Percentiles rank a stretch among this genome's conserved stretches.
Conservation (phyloP, 768 basidiomycete species). For the Candolleomyces efflorescens region DNA sequence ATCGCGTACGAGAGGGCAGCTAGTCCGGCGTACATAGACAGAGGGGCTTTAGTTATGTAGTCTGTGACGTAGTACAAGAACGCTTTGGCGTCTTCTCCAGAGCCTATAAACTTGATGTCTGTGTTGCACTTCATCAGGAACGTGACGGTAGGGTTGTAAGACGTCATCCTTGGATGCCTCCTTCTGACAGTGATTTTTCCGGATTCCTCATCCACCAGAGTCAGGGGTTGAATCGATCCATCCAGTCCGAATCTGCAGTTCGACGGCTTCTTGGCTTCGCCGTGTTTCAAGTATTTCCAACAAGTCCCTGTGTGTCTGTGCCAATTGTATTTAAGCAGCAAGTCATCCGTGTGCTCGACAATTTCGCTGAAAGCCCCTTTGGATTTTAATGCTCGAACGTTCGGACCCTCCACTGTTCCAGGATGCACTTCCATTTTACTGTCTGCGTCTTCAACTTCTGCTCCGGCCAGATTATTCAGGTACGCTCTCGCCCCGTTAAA, state of each 20-base stretch:
- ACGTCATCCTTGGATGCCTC: not conserved
- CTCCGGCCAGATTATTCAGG: no score
- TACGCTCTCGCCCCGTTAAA: not conserved
- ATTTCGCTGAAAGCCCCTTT: not conserved
- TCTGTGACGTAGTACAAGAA: slow-evolving; percentile 12
- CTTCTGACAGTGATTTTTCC: not conserved
- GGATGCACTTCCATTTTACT: not conserved
- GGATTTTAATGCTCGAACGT: no score
- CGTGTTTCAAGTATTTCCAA: not conserved
- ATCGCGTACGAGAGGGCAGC: not conserved
- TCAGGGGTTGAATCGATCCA: not conserved
- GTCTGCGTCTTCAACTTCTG: not conserved
- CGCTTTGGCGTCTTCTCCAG: not conserved
- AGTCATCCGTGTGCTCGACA: not conserved
- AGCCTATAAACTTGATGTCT: slow-evolving; percentile 8
- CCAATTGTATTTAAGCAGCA: not conserved
- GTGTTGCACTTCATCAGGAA: slow-evolving; percentile 7
- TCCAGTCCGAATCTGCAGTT: not conserved
- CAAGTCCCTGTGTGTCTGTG: not conserved
- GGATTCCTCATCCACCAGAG: not conserved
- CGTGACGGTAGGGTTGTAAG: not conserved
- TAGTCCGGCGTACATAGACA: slow-evolving; percentile 4
- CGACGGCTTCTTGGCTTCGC: not conserved
- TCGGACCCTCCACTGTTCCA: not conserved
- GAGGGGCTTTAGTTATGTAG: slow-evolving; percentile 8